Conservation (phyloP, 225 moss, liverwort and hornwort genomes). For the Bryum argenteum region DNA sequence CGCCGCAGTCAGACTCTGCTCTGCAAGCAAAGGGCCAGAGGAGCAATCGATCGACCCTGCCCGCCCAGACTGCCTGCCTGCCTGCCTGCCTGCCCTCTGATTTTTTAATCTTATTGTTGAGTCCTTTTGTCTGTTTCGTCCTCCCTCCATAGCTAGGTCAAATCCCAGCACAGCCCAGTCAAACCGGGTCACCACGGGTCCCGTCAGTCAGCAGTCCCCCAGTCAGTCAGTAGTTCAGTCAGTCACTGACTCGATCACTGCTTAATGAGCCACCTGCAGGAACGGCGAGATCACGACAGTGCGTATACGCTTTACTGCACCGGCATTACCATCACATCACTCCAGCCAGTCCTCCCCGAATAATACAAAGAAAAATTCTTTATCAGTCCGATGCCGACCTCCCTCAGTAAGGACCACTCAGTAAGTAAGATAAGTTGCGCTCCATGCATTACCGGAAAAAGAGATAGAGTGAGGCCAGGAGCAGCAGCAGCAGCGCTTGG, state of each 20-base stretch:
- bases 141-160: slow-evolving; percentile 17
- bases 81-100: slow-evolving; percentile 18
- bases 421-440: too few relatives aligned
- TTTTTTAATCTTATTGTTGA: slow-evolving; percentile 29
- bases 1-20: slow-evolving; percentile 25
- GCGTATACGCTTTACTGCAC: not conserved
- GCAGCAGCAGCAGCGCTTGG: too few relatives aligned
- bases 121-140: slow-evolving; percentile 34
- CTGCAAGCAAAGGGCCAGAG: not conserved
- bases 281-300: not conserved
- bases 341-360: not conserved
- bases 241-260: not conserved
- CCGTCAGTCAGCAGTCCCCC: not conserved
- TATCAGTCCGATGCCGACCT: too few relatives aligned
- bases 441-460: too few relatives aligned
- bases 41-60: not conserved
- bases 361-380: too few relatives aligned
- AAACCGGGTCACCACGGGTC: slow-evolving; percentile 1
- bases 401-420: too few relatives aligned
- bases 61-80: slow-evolving; percentile 14
- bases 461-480: too few relatives aligned
- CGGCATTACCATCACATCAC: not conserved
- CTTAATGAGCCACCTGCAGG: not conserved
- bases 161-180: slow-evolving; percentile 11
- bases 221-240: not conserved